Percentiles rank a stretch among this genome's conserved stretches.
phyloP scores from a whole-genome alignment of 2,329 filamentous ascomycete species.

The Fusarium nelsonii region DNA sequence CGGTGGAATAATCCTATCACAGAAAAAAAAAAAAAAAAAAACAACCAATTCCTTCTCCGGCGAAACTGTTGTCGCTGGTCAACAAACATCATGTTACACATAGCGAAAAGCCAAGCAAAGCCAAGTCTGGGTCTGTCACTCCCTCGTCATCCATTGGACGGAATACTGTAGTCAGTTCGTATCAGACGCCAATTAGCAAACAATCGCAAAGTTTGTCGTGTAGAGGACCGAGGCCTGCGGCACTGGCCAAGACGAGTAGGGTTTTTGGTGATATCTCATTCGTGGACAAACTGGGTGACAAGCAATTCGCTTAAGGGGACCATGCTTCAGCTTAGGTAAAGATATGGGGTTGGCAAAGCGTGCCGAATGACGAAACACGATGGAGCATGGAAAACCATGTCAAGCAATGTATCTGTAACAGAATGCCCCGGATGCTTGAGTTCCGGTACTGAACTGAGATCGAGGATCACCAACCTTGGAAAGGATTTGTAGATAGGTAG shows the following conservation, averaged over 20 bases:
- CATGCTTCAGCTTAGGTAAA: slow-evolving; percentile 27
- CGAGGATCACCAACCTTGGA: slow-evolving; percentile 17
- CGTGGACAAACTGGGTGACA: slow-evolving; percentile 36
- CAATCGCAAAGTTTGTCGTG: not conserved
- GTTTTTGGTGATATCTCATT: slow-evolving; percentile 28
- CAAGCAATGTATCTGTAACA: slow-evolving; percentile 40
- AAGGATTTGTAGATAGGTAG: not conserved
- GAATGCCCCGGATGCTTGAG: slow-evolving; percentile 26
- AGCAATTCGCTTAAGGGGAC: slow-evolving; percentile 19
- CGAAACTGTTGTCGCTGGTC: slow-evolving; percentile 23
- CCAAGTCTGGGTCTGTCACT: slow-evolving; percentile 25
- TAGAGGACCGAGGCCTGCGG: slow-evolving; percentile 12
- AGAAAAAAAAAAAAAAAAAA: slow-evolving; percentile 10
- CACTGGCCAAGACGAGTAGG: slow-evolving; percentile 7
- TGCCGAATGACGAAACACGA: slow-evolving; percentile 37
- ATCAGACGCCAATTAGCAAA: slow-evolving; percentile 14
- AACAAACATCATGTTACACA: slow-evolving; percentile 18
- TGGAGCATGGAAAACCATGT: slow-evolving; percentile 13
- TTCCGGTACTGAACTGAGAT: slow-evolving; percentile 30
- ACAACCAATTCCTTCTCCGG: slow-evolving; percentile 12
- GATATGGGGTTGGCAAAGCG: slow-evolving; percentile 36
- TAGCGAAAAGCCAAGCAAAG: slow-evolving; percentile 33
- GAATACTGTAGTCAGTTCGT: slow-evolving; percentile 21
- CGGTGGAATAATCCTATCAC: too few species aligned
- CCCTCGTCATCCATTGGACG: slow-evolving; percentile 23